Percentiles rank a stretch among this genome's conserved stretches.
phyloP scores from a whole-genome alignment of 305 asterid species.

The Fraxinus ornus region DNA sequence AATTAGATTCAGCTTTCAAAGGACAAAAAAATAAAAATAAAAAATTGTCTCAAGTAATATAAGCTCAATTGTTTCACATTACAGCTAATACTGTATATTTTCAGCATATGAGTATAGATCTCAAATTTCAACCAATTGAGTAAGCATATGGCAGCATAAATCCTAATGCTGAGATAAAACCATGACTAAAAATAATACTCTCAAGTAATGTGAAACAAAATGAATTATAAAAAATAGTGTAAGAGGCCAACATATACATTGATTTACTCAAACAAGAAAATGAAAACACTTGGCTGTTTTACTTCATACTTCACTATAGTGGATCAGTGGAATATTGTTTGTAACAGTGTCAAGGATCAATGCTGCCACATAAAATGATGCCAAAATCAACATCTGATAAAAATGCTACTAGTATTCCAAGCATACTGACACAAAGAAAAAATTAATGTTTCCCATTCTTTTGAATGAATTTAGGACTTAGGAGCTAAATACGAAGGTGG shows the following conservation, averaged over 20 bases:
- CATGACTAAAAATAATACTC: background rate
- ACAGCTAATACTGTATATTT: background rate
- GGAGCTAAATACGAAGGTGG: background rate
- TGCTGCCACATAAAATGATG: background rate
- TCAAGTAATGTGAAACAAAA: background rate
- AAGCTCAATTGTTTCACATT: background rate
- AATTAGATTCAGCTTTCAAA: background rate
- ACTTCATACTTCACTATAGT: background rate
- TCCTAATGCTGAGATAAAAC: background rate
- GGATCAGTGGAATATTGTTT: background rate
- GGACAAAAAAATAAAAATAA: background rate
- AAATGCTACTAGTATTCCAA: background rate
- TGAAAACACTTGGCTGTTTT: background rate
- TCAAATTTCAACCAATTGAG: background rate
- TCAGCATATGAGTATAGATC: background rate
- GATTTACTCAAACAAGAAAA: constrained; percentile 1
- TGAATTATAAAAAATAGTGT: background rate
- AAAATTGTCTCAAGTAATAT: background rate
- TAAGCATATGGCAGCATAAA: background rate
- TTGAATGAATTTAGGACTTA: background rate
- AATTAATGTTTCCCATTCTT: background rate
- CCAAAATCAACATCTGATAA: background rate
- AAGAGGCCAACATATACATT: background rate
- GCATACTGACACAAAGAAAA: background rate
- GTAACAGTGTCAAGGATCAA: background rate